Base-by-base conservation (phyloP, 345 rosid genomes). In the Pseudoturritis turrita region DNA sequence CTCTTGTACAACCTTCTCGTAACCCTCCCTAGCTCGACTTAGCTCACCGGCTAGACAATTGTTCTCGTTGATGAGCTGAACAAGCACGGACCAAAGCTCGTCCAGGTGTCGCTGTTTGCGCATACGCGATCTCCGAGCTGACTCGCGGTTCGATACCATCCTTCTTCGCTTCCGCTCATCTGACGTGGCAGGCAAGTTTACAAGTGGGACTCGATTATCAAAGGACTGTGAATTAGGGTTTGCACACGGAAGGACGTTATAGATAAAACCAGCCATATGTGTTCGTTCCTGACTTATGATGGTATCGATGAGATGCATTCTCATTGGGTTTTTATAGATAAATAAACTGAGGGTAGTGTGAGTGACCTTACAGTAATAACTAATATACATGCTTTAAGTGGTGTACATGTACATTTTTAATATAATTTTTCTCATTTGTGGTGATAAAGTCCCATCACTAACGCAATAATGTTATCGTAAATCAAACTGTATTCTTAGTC, bases 61-160 rank as follows among this genome's bases (percentile, higher is more conserved):
- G 14, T 71, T 71, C 62, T 71, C 62, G 8, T 71, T 52, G 15
- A 71, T 62, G 3, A 71, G 68, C 0, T 72, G 62, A 40, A 52
- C 62, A 62, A 72, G 60, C 61, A 62, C 52, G 14, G 62, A 61
- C 69, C 76, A 72, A 1, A 72, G 14, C 22, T 62, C 76, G 1
- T 72, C 76, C 45, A 62, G 3, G 28, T 62, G 36, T 51, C 69
- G 15, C 0, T 45, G 14, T 52, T 72, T 72, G 13, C 76, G 41
- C 76, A 72, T 40, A 62, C 76, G 68, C 7, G 76, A 72, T 62
- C 76, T 72, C 25, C 70, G 35, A 51, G 76, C 76, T 52, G 76
- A 72, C 41, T 72, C 70, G 0, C 76, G 69, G 62, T 72, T 72
- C n/a, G 76, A 62, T 2, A 62, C 54, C 55, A 40, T 62, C 55